Evolutionary conservation across 1,139 yeast genomes (phyloP).

Genomic region (Nakaseomyces glabratus): DNA sequence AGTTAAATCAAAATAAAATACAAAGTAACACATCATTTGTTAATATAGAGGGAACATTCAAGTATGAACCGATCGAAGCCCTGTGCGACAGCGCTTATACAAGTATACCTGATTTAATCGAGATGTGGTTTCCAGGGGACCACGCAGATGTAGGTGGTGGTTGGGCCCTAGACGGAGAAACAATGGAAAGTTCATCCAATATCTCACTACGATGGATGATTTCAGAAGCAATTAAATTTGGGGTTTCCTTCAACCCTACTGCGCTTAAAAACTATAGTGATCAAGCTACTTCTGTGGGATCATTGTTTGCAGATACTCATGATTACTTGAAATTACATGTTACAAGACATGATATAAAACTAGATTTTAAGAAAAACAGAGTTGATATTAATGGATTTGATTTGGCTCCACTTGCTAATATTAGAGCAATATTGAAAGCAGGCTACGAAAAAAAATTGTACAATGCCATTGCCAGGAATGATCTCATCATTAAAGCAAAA

Average conservation of each 20-base stretch:
- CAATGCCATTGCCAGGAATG: conserved; percentile 5
- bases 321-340: conserved; percentile 34
- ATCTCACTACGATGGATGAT: conserved; percentile 53
- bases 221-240: conserved; percentile 42
- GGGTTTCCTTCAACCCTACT: conserved; percentile 39
- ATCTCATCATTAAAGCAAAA: conserved; percentile 1
- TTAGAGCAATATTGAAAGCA: conserved; percentile 1
- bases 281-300: conserved; percentile 33
- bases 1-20: not conserved
- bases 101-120: conserved; percentile 35
- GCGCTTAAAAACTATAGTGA: conserved; percentile 36
- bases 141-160: conserved; percentile 65
- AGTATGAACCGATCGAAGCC: conserved; percentile 6
- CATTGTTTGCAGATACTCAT: conserved; percentile 41
- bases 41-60: conserved; percentile 6
- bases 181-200: conserved; percentile 36
- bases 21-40: not conserved
- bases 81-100: conserved; percentile 8
- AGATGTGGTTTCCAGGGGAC: conserved; percentile 58
- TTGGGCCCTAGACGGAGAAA: conserved; percentile 37
- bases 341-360: conserved; percentile 3
- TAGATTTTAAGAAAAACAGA: not conserved
- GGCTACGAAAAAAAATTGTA: conserved; percentile 3
- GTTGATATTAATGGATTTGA: not conserved
- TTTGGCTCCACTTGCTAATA: not conserved